A percentile compares a stretch with the other conserved stretches of the same genome.
phyloP scores from a whole-genome alignment of 139 green algal genomes.

The Picochlorum costavermella region DNA sequence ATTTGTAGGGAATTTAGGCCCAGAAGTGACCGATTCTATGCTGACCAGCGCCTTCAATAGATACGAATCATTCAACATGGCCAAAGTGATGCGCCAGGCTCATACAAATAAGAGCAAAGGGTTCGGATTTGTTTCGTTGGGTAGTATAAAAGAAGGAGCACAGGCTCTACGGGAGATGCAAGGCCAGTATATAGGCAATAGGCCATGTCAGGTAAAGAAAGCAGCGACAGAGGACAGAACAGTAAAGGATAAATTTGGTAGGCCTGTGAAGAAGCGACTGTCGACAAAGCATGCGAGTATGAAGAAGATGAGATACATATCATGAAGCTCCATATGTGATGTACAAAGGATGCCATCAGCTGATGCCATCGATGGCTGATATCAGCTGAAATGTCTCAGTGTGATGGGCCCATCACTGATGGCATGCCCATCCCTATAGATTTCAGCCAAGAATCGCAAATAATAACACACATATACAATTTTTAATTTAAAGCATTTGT shows the following conservation, averaged over 20 bases:
- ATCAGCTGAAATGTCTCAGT: no score
- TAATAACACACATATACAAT: no score
- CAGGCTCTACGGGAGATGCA: slow-evolving; percentile 74
- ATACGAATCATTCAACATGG: slow-evolving; percentile 84
- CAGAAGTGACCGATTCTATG: slow-evolving; percentile 84
- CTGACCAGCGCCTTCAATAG: slow-evolving; percentile 73
- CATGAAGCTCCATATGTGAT: no score
- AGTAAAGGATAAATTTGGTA: slow-evolving; percentile 14
- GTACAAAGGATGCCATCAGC: no score
- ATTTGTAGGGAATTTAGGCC: slow-evolving; percentile 94
- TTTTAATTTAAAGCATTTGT: no score
- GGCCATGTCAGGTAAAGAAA: slow-evolving; percentile 78
- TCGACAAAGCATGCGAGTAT: background rate
- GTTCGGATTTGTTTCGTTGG: slow-evolving; percentile 90
- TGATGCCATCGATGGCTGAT: no score
- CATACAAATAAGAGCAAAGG: slow-evolving; percentile 75
- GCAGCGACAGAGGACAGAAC: slow-evolving; percentile 56
- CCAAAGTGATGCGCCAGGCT: slow-evolving; percentile 73
- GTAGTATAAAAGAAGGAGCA: slow-evolving; percentile 69
- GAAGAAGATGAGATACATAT: background rate
- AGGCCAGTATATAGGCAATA: slow-evolving; percentile 85
- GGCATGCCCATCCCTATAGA: no score
- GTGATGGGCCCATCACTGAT: no score
- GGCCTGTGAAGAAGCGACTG: slow-evolving; percentile 14
- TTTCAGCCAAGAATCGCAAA: no score